Percentiles rank a stretch among this genome's conserved stretches.
phyloP scores from a whole-genome alignment of 2,329 filamentous ascomycete genomes.

The Blastomyces silverae region DNA sequence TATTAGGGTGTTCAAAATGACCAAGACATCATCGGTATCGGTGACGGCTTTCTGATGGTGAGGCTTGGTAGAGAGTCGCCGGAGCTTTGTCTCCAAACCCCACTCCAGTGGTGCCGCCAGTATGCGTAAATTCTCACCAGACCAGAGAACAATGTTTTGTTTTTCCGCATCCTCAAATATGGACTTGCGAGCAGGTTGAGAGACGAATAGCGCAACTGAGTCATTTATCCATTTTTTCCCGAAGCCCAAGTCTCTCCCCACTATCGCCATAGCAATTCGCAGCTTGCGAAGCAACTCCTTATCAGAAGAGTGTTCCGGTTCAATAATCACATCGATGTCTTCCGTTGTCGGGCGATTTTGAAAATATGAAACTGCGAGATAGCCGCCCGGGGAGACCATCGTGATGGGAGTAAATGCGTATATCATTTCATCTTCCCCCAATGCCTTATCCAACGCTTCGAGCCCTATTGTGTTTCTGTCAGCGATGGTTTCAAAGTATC shows the following conservation, averaged over 20 bases:
- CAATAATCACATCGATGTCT: conserved; percentile 12
- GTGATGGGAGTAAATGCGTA: conserved; percentile 9
- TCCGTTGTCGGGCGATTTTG: conserved; percentile 11
- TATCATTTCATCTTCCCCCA: neutral
- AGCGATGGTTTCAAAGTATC: neutral
- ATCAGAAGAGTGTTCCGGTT: conserved; percentile 7
- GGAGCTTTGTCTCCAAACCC: conserved; percentile 17
- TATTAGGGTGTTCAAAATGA: conserved; percentile 14
- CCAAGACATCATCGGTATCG: conserved; percentile 16
- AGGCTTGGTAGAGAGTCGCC: conserved; percentile 11
- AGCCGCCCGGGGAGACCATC: conserved; percentile 9
- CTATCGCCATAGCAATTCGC: neutral
- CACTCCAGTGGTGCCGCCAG: conserved; percentile 18
- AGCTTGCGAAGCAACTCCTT: neutral
- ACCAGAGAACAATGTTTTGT: conserved; percentile 18
- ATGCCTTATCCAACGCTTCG: conserved; percentile 3
- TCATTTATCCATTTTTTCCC: conserved; percentile 17
- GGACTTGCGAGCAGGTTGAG: neutral
- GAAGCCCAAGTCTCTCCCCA: conserved; percentile 11
- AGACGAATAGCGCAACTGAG: conserved; percentile 13
- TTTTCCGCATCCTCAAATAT: conserved; percentile 15
- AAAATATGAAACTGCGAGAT: conserved; percentile 10
- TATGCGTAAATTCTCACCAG: conserved; percentile 12
- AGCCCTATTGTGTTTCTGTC: neutral
- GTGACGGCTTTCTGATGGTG: conserved; percentile 11